Evolutionary conservation across 441 rosid genomes (phyloP).

Genomic region (Bruguiera hainesii): DNA sequence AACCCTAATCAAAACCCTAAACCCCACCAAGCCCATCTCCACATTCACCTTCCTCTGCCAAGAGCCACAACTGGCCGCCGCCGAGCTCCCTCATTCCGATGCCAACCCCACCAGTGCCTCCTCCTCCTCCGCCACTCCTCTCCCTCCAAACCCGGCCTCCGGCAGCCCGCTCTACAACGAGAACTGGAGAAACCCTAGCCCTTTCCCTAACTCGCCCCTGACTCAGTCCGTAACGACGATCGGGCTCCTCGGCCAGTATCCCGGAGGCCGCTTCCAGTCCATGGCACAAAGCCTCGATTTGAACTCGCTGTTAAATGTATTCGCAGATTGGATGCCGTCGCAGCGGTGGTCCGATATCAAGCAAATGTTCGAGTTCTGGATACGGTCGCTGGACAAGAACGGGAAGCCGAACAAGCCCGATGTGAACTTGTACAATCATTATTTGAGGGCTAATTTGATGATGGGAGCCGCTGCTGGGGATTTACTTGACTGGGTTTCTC

Average conservation of each 20-base stretch:
- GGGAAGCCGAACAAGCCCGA: conserved; percentile 88
- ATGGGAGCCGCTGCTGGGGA: conserved; percentile 44
- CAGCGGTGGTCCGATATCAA: conserved; percentile 78
- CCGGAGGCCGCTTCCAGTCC: conserved; percentile 37
- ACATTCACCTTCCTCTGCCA: conserved; percentile 61
- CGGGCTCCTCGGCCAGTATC: conserved; percentile 29
- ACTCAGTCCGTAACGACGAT: conserved; percentile 43
- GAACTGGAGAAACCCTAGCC: conserved; percentile 71
- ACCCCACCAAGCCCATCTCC: conserved; percentile 46
- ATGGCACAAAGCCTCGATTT: conserved; percentile 45
- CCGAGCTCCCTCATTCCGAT: conserved; percentile 31
- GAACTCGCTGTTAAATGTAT: conserved; percentile 44
- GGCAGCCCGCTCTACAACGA: conserved; percentile 82
- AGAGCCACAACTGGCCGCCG: conserved; percentile 53
- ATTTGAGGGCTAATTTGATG: conserved; percentile 82
- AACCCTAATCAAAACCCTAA: conserved; percentile 35
- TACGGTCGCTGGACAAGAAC: conserved; percentile 59
- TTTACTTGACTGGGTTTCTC: conserved; percentile 63
- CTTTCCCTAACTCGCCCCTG: conserved; percentile 22
- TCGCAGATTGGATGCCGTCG: conserved; percentile 75
- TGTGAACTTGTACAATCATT: conserved; percentile 65
- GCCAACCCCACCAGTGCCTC: conserved; percentile 14
- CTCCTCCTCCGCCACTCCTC: conserved; percentile 32
- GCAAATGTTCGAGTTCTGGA: conserved; percentile 74
- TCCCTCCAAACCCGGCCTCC: conserved; percentile 86